A percentile compares a stretch with the other conserved stretches of the same genome.
These are phyloP conservation scores for Stropharia rugosoannulata DNA, from an alignment of 768 basidiomycete genomes.

Conservation along the genomic window DNA sequence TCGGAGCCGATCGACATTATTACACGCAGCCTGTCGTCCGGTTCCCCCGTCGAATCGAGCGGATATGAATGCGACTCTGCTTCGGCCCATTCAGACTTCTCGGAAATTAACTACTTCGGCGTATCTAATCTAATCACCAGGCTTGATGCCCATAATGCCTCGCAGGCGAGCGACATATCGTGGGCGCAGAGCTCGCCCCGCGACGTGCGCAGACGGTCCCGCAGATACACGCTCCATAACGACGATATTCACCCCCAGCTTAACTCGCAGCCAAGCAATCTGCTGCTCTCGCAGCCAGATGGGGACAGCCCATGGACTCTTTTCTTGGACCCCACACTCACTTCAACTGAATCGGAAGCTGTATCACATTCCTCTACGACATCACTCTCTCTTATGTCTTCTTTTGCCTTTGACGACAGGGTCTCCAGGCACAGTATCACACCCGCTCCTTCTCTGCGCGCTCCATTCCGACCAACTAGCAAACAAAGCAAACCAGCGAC, in stretches of 20 bases:
- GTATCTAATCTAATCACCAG: background rate
- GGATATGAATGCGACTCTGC: conserved; percentile 6
- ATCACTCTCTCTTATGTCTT: conserved; percentile 8
- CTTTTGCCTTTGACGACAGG: background rate
- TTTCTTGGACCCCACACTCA: conserved; percentile 21
- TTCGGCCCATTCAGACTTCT: background rate
- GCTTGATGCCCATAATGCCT: background rate
- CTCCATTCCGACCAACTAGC: background rate
- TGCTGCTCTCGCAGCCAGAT: conserved; percentile 25
- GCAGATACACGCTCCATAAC: conserved; percentile 1
- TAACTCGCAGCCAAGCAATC: background rate
- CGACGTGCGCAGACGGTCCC: background rate
- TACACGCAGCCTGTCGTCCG: background rate
- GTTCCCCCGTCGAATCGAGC: background rate
- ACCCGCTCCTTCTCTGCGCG: background rate
- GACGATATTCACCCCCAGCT: background rate
- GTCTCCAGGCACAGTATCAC: background rate
- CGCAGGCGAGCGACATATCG: background rate
- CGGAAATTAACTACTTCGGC: background rate
- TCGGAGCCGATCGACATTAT: conserved; percentile 2
- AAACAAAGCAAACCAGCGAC: too few species aligned
- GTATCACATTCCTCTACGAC: conserved; percentile 9
- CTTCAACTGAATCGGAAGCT: conserved; percentile 12
- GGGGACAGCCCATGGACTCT: conserved; percentile 30
- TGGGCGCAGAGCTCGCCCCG: background rate